phyloP scores from a whole-genome alignment of 352 stramenopile genomes.

The Globisporangium nagaii region DNA sequence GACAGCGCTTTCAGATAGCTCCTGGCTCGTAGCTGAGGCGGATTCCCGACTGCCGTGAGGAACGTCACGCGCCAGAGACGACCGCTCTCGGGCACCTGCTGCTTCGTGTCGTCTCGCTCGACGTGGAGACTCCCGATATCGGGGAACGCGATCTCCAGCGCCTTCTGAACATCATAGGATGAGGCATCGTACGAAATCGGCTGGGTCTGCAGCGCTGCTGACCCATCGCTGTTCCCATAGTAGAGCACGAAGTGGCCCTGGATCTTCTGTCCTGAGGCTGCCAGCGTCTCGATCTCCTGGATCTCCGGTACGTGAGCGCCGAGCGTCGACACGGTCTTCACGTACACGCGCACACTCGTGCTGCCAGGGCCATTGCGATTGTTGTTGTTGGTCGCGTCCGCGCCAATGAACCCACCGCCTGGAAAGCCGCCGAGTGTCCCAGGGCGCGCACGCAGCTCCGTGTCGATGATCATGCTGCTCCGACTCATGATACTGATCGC shows the following conservation, averaged over 20 bases:
- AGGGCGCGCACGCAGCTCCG: constrained; percentile 63
- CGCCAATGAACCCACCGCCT: constrained; percentile 81
- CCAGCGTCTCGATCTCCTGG: constrained; percentile 85
- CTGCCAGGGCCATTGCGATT: constrained; percentile 94
- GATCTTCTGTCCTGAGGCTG: constrained; percentile 80
- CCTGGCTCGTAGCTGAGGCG: constrained; percentile 59
- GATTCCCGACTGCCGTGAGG: constrained; percentile 72
- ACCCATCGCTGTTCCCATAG: constrained; percentile 19
- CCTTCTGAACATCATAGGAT: constrained; percentile 46
- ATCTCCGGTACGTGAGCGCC: constrained; percentile 86
- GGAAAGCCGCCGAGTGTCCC: constrained; percentile 92
- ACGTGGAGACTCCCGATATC: constrained; percentile 47
- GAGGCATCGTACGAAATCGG: constrained; percentile 75
- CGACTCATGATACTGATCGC: constrained; percentile 88
- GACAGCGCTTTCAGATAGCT: constrained; percentile 76
- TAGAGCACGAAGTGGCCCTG: constrained; percentile 70
- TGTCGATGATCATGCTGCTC: constrained; percentile 90
- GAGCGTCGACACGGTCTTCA: constrained; percentile 89
- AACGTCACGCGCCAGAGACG: constrained; percentile 91
- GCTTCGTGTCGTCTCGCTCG: constrained; percentile 37
- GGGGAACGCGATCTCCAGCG: constrained; percentile 46
- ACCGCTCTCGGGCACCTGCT: constrained; percentile 61
- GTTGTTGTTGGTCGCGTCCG: constrained; percentile 73
- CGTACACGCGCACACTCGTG: constrained; percentile 83
- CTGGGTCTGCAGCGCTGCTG: constrained; percentile 17